Evolutionary conservation across 2,329 filamentous ascomycete species (phyloP).

Genomic region (Septoria linicola): DNA sequence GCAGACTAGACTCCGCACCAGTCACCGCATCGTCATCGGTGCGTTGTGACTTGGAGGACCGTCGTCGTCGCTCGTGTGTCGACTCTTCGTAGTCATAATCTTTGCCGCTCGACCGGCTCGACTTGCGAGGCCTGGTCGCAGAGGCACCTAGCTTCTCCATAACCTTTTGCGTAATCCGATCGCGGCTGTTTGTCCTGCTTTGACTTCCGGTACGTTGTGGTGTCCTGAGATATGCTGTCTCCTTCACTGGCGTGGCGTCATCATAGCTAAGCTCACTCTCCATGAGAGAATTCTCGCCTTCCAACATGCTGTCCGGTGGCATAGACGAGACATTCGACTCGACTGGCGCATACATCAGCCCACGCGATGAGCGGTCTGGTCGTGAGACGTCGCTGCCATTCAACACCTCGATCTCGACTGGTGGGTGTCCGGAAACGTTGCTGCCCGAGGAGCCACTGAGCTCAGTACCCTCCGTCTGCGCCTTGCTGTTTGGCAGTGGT

Average conservation of each 20-base stretch:
- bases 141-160: constrained; percentile 64
- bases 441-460: constrained; percentile 79
- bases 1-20: constrained; percentile 61
- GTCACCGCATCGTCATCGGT: constrained; percentile 53
- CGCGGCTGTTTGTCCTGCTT: constrained; percentile 64
- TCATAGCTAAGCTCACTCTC: constrained; percentile 42
- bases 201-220: constrained; percentile 52
- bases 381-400: constrained; percentile 66
- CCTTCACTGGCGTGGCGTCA: constrained; percentile 38
- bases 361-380: constrained; percentile 50
- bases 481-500: constrained; percentile 54
- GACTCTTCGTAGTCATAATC: constrained; percentile 39
- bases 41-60: constrained; percentile 49
- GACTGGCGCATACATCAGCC: constrained; percentile 63
- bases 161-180: constrained; percentile 66
- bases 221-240: constrained; percentile 51
- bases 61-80: constrained; percentile 33
- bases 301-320: constrained; percentile 70
- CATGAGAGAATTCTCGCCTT: constrained; percentile 54
- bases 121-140: constrained; percentile 44
- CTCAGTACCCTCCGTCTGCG: constrained; percentile 39
- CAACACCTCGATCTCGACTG: constrained; percentile 87
- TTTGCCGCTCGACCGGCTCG: constrained; percentile 32
- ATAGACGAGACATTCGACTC: constrained; percentile 85
- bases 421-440: constrained; percentile 65